Conservation (phyloP, 148 eudicot genomes). For the Amaranthus hypochondriacus region DNA sequence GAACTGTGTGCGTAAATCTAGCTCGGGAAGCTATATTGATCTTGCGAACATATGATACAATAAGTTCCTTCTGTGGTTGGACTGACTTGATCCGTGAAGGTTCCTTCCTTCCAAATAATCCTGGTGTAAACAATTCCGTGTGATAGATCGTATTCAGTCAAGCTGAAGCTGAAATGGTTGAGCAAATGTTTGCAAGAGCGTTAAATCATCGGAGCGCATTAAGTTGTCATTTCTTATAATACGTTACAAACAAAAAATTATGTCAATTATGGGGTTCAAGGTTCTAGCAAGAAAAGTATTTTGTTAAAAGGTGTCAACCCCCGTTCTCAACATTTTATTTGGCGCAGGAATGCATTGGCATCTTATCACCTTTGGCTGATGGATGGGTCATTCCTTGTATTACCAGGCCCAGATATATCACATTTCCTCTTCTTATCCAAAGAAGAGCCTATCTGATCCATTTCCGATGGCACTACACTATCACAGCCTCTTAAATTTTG, state of each 20-base stretch:
- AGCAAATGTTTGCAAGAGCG: not conserved
- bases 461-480: slow-evolving; percentile 38
- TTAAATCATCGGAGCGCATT: not conserved
- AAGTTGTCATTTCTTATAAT: slow-evolving; percentile 16
- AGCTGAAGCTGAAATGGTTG: slow-evolving; percentile 10
- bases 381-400: slow-evolving; percentile 49
- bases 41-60: not conserved
- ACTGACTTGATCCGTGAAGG: not conserved
- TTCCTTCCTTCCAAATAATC: no score
- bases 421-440: slow-evolving; percentile 54
- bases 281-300: slow-evolving; percentile 14
- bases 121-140: no score
- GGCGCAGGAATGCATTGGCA: slow-evolving; percentile 73
- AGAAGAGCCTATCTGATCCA: slow-evolving; percentile 59
- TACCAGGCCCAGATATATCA: slow-evolving; percentile 38
- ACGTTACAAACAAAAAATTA: slow-evolving; percentile 19
- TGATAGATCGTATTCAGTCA: not conserved
- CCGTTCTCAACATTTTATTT: slow-evolving; percentile 68
- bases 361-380: slow-evolving; percentile 43
- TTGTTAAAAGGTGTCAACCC: slow-evolving; percentile 41
- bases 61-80: not conserved
- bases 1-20: not conserved
- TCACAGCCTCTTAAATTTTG: slow-evolving; percentile 52
- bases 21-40: not conserved
- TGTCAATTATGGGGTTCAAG: slow-evolving; percentile 25